phyloP scores from a whole-genome alignment of 192 early-diverging fungal genomes.

The Podochytrium sp. region DNA sequence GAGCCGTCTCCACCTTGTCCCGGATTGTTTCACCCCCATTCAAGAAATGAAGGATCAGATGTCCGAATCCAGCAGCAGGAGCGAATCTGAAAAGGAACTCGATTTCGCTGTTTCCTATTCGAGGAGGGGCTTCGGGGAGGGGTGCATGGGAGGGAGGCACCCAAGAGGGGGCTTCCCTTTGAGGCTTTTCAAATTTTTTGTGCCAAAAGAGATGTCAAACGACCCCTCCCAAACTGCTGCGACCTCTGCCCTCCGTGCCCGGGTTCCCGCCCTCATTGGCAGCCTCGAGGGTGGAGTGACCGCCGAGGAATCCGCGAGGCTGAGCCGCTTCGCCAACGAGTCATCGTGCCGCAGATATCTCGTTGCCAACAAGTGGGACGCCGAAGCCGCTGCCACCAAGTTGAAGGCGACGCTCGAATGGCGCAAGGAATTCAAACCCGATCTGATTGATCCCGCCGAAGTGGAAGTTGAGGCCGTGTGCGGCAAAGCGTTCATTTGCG shows the following conservation, averaged over 20 bases:
- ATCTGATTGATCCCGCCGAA: constrained; percentile 67
- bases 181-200: no score
- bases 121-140: no score
- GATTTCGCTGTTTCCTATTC: no score
- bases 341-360: constrained; percentile 54
- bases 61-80: no score
- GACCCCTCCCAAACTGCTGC: neutral
- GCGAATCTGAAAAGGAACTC: no score
- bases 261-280: constrained; percentile 11
- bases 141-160: no score
- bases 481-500: constrained; percentile 80
- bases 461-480: constrained; percentile 53
- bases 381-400: neutral
- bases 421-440: constrained; percentile 66
- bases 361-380: constrained; percentile 68
- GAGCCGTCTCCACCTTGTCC: no score
- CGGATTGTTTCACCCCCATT: no score
- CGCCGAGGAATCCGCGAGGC: neutral
- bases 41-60: no score
- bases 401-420: neutral
- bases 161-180: no score
- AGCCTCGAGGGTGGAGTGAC: neutral
- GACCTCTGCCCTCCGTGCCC: neutral
- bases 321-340: neutral
- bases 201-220: neutral